Percentiles rank a stretch among this genome's conserved stretches.
These are phyloP conservation scores for Penicillium subrubescens DNA, from an alignment of 495 filamentous ascomycete species.

Conservation along the genomic window DNA sequence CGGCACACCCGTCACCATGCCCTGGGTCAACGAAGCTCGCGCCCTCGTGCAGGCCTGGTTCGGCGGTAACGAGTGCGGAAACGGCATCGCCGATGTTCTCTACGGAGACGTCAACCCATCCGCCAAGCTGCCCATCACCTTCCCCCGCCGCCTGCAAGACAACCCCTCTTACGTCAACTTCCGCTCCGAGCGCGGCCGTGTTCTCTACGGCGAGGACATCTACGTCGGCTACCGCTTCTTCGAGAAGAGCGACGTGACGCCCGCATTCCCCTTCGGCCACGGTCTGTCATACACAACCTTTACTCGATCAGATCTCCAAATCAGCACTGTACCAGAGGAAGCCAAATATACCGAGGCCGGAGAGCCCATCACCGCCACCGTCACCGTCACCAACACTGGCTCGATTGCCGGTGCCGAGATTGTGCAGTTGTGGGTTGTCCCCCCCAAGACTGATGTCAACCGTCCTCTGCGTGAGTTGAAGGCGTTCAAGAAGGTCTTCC, in stretches of 20 bases:
- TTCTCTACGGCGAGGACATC: slow-evolving; percentile 73
- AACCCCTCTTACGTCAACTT: slow-evolving; percentile 73
- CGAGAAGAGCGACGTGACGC: slow-evolving; percentile 60
- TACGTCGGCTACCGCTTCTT: slow-evolving; percentile 83
- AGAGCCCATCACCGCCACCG: slow-evolving; percentile 58
- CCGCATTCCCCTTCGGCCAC: slow-evolving; percentile 77
- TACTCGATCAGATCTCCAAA: slow-evolving; percentile 58
- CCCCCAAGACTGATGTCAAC: slow-evolving; percentile 56
- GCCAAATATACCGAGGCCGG: slow-evolving; percentile 35
- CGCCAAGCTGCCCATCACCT: slow-evolving; percentile 58
- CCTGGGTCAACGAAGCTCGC: slow-evolving; percentile 67
- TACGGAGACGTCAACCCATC: slow-evolving; percentile 61
- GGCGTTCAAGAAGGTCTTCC: slow-evolving; percentile 75
- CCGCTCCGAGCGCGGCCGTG: slow-evolving; percentile 69
- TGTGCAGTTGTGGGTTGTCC: slow-evolving; percentile 73
- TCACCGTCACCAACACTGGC: slow-evolving; percentile 72
- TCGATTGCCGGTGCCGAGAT: slow-evolving; percentile 68
- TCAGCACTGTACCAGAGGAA: slow-evolving; percentile 39
- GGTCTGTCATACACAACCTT: slow-evolving; percentile 82
- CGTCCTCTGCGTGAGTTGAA: slow-evolving; percentile 77
- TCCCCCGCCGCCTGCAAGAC: slow-evolving; percentile 62
- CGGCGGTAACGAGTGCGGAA: slow-evolving; percentile 63
- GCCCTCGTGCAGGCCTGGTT: slow-evolving; percentile 72
- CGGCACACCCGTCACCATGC: slow-evolving; percentile 80
- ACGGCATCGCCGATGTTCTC: slow-evolving; percentile 57